A percentile compares a stretch with the other conserved stretches of the same genome.
Evolutionary conservation across 2,329 filamentous ascomycete genomes (phyloP).

Genomic region (Microdochium paspali): DNA sequence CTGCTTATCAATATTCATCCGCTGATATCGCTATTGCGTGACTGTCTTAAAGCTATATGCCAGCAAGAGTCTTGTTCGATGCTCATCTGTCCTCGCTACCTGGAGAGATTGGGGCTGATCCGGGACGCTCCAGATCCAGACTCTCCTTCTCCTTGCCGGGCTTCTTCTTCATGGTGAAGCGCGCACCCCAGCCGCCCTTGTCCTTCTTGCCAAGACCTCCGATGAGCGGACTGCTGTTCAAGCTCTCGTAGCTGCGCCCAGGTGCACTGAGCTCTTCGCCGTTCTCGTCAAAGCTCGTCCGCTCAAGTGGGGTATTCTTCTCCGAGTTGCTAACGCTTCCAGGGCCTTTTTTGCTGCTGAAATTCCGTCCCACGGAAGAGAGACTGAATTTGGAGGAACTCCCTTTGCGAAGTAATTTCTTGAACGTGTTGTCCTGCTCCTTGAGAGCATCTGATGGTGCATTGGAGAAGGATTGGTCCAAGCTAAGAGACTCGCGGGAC

Average conservation of each 20-base stretch:
- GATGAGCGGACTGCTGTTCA: conserved; percentile 46
- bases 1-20: too few relatives aligned
- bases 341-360: conserved; percentile 46
- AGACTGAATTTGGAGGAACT: conserved; percentile 58
- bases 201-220: conserved; percentile 39
- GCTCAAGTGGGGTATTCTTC: conserved; percentile 43
- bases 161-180: conserved; percentile 53
- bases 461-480: conserved; percentile 48
- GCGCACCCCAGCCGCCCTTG: conserved; percentile 35
- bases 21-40: too few relatives aligned
- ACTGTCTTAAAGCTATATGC: background rate
- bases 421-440: conserved; percentile 46
- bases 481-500: conserved; percentile 46
- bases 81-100: conserved; percentile 10
- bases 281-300: conserved; percentile 48
- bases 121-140: conserved; percentile 38
- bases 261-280: conserved; percentile 31
- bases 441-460: conserved; percentile 44
- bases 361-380: conserved; percentile 35
- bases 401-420: conserved; percentile 55
- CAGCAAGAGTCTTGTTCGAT: background rate
- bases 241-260: conserved; percentile 46
- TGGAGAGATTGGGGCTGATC: conserved; percentile 12
- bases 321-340: conserved; percentile 49
- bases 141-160: conserved; percentile 45